phyloP scores from a whole-genome alignment of 805 yeast species.

The Pichia ethanolica region DNA sequence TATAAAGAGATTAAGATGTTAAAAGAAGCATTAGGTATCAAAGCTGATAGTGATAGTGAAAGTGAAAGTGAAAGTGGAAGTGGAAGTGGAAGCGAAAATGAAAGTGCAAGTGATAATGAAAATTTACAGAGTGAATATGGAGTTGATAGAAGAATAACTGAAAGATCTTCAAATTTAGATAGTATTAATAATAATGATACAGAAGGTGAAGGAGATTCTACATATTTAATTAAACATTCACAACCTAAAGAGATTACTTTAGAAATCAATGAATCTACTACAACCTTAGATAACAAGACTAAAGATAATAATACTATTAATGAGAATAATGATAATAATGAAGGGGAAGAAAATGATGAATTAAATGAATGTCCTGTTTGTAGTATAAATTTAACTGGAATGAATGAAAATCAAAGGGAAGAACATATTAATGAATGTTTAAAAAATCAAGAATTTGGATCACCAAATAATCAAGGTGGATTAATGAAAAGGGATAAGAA shows the following conservation, averaged over 20 bases:
- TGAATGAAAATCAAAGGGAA: constrained; percentile 36
- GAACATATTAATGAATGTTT: constrained; percentile 69
- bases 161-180: not conserved
- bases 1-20: constrained; percentile 52
- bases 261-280: constrained; percentile 1
- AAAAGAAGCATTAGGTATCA: constrained; percentile 32
- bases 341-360: constrained; percentile 13
- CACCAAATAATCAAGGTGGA: constrained; percentile 28
- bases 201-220: not conserved
- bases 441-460: constrained; percentile 51
- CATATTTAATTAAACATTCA: constrained; percentile 5
- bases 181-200: not conserved
- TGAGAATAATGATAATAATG: not conserved
- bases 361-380: constrained; percentile 40
- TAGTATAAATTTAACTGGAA: constrained; percentile 20
- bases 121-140: too few species aligned
- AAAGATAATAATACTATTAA: not conserved
- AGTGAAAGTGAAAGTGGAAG: not conserved
- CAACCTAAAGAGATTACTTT: constrained; percentile 12
- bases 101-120: not conserved
- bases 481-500: constrained; percentile 44
- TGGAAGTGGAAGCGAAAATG: not conserved
- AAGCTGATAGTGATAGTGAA: not conserved
- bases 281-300: not conserved
- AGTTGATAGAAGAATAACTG: too few species aligned